Evolutionary conservation across 345 rosid genomes (phyloP), one percentile per base, ranked within the genome.

Genomic region (Citropsis articulata): DNA sequence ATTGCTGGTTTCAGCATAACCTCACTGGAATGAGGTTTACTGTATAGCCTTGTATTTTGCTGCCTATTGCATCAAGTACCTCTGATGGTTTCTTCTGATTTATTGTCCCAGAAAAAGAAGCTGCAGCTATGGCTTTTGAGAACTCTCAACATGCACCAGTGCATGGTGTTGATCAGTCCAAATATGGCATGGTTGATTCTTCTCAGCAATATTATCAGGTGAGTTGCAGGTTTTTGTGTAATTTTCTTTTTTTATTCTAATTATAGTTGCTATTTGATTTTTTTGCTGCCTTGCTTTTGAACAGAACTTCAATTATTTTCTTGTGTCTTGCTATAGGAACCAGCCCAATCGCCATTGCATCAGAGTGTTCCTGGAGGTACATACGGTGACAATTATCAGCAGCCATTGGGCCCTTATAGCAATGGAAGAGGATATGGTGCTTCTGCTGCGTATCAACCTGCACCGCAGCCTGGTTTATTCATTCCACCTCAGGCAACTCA

Each of bases 401-500:
- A 85, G 77, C 75, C 79, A 66, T 80, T 82, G 71, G 83, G 75
- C 60, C 61, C 91, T 78, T 71, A 75, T 48, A 69, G 91, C 24
- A 90, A 89, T 77, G 88, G 19, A 75, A 79, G 83, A 82, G 89
- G 83, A 75, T 93, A 88, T 83, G 79, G 42, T 75, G 83, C 89
- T 85, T 67, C 92, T 82, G 56, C 82, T 60, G 76, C 80, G 10
- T 83, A 76, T 80, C 87, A 86, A 73, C 83, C 93, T 79, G 73
- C 85, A 66, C 83, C 80, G 25, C 82, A 82, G 77, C 84, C 92
- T 48, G 73, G 84, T 33, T 90, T 91, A 89, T 91, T 85, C 84
- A 83, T 95, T 87, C 97, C 94, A 78, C 86, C 91, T n/a, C 91
- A 80, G 72, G 80, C 90, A 66, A 86, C 90, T 16, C 93, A 87